A percentile compares a stretch with the other conserved stretches of the same genome.
phyloP scores from a whole-genome alignment of 805 yeast genomes.

The Barnettozyma wickerhamii region DNA sequence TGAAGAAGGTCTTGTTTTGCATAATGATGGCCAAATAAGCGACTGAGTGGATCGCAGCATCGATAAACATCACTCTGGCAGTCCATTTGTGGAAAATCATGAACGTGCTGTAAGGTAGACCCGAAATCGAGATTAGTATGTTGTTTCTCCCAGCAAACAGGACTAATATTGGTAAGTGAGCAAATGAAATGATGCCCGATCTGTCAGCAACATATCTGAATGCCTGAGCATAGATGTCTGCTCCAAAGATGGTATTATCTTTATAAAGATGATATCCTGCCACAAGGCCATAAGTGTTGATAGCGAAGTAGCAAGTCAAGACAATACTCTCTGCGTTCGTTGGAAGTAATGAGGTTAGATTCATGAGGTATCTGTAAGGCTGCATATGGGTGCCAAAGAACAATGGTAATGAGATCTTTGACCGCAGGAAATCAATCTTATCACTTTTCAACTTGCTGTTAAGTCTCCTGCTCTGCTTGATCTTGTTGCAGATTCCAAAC shows the following conservation, averaged over 20 bases:
- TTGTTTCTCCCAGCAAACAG: conserved; percentile 74
- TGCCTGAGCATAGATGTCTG: conserved; percentile 7
- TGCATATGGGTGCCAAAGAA: conserved; percentile 19
- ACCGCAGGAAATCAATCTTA: conserved; percentile 14
- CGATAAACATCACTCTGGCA: conserved; percentile 42
- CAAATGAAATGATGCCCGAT: conserved; percentile 27
- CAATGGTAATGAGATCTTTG: conserved; percentile 17
- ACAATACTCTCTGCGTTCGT: conserved; percentile 24
- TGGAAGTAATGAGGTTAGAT: conserved; percentile 19
- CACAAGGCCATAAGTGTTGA: conserved; percentile 14
- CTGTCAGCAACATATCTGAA: conserved; percentile 17
- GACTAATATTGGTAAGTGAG: conserved; percentile 48
- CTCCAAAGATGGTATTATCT: conserved; percentile 19
- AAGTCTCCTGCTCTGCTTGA: conserved; percentile 14
- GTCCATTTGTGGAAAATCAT: conserved; percentile 66
- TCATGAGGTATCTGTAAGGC: conserved; percentile 12
- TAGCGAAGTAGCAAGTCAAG: conserved; percentile 28
- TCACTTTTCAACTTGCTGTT: conserved; percentile 14
- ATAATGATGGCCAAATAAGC: conserved; percentile 15
- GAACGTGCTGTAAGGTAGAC: conserved; percentile 60
- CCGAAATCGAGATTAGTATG: conserved; percentile 54
- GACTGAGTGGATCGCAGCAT: conserved; percentile 43
- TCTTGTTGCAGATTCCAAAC: conserved; percentile 19
- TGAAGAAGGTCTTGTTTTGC: not conserved
- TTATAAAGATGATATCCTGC: conserved; percentile 11